Evolutionary conservation across 2,329 filamentous ascomycete genomes (phyloP), one percentile per base, ranked within the genome.

Genomic region (Venturia nashicola): DNA sequence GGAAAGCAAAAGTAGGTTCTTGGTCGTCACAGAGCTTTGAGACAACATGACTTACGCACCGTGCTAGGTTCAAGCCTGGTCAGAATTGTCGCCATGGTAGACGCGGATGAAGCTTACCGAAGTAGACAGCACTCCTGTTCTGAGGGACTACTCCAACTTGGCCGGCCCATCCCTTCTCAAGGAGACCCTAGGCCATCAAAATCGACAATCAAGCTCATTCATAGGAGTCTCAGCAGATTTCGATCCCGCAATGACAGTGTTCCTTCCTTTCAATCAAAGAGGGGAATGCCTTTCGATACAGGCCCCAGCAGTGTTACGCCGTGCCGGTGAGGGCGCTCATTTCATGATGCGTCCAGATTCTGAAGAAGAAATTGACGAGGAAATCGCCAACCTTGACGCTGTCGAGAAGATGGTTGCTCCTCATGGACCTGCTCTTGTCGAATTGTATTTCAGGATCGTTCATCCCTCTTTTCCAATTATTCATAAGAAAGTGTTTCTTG

Each of bases 401-500:
- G 48, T 63, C 20, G 61, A 63, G 74, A 80, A 79, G 43, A 77
- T 89, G 34, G 87, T 92, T 23, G 80, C 82, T 16, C 88, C 89
- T 3, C 82, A 91, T 71, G 89, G 89, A 16, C 83, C 83, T 48
- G 82, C 81, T 61, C 78, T 94, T 61, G 82, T 93, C 62, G 84
- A 89, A 68, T 77, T 92, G 11, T 93, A 90, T 76, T 92, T 92
- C 68, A 77, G 81, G 34, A 81, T 84, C 42, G 78, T 85, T 6
- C 83, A 85, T 67, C 83, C 83, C 0, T 79, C 78, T 65, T 84
- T 83, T 67, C 83, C 83, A 0, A 79, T 85, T 59, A 70, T 85
- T 4, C 82, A 86, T 68, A 86, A 86, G 69, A 80, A 79, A 40
- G 82, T 85, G 11, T 86, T 84, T 65, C 75, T 85, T 44, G 83